Evolutionary conservation across 345 rosid species (phyloP).

Genomic region (Salix suchowensis): DNA sequence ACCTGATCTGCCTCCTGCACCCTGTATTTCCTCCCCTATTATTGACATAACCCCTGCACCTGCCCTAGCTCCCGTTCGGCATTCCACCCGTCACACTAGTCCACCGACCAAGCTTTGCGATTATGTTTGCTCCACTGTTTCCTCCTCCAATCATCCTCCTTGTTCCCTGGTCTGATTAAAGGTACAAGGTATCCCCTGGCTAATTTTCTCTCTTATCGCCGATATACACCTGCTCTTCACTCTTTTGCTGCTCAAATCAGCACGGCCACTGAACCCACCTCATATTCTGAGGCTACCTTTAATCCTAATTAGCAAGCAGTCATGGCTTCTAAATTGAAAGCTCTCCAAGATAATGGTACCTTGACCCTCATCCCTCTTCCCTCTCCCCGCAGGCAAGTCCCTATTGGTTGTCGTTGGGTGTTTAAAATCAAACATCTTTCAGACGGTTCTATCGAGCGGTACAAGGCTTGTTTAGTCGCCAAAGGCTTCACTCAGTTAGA

Average conservation of each 20-base stretch:
- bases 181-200: neutral
- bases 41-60: neutral
- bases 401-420: neutral
- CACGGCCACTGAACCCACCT: neutral
- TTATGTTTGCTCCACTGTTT: neutral
- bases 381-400: neutral
- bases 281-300: neutral
- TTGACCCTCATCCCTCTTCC: neutral
- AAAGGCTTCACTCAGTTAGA: neutral
- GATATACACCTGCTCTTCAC: neutral
- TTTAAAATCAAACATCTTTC: neutral
- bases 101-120: neutral
- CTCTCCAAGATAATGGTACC: neutral
- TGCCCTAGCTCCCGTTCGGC: neutral
- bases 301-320: neutral
- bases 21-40: too few relatives aligned
- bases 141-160: neutral
- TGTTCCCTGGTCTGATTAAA: neutral
- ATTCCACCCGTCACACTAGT: neutral
- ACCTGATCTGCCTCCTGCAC: neutral
- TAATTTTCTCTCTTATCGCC: neutral
- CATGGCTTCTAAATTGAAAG: neutral
- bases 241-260: neutral
- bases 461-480: neutral
- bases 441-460: neutral